Base-by-base conservation (phyloP, 208 protist genomes). In the Endotrypanum monterogeii region DNA sequence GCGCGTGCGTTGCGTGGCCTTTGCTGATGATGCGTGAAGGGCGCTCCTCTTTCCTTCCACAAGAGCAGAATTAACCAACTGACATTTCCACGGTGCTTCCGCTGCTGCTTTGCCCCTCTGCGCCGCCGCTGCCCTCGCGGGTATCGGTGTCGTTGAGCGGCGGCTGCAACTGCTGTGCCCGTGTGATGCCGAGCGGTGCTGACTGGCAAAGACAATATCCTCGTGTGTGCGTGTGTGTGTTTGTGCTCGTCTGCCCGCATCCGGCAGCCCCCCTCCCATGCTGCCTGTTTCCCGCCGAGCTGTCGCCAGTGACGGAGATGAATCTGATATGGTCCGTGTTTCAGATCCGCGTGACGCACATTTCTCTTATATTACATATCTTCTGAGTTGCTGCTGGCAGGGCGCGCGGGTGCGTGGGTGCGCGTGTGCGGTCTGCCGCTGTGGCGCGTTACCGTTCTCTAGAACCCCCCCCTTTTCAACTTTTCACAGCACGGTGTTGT, bases 251-350 rank as follows among this genome's bases (percentile, higher is more conserved):
- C 1, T 23, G 55, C 14, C 41, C n/a, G 63, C 11, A 35, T 20
- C 41, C 9, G 39, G 37, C 41, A 48, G 9, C 11, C 41, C 14
- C 35, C 41, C 30, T 25, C 62, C 37, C 44, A 3, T 46, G 7
- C 7, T 46, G 3, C 7, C 41, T 46, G 41, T 9, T n/a, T 30
- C 14, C 23, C 11, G 11, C 9, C 11, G 28, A 52, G 62, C 41
- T 54, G 41, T 41, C 35, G 62, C 57, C 35, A 62, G 55, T 51
- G 32, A 60, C 65, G n/a, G 74, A 85, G 87, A 91, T 88, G 87
- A 91, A 83, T 67, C 76, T 89, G 87, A 91, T 89, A 91, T 91
- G 87, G 87, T 91, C 87, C 87, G 87, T 91, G 87, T 91, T 91
- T 91, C 87, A 83, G 87, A 91, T 67, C 71, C 74, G 52, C 69